Conservation (phyloP, 1,284 basidiomycete species). For the Fomes fomentarius region DNA sequence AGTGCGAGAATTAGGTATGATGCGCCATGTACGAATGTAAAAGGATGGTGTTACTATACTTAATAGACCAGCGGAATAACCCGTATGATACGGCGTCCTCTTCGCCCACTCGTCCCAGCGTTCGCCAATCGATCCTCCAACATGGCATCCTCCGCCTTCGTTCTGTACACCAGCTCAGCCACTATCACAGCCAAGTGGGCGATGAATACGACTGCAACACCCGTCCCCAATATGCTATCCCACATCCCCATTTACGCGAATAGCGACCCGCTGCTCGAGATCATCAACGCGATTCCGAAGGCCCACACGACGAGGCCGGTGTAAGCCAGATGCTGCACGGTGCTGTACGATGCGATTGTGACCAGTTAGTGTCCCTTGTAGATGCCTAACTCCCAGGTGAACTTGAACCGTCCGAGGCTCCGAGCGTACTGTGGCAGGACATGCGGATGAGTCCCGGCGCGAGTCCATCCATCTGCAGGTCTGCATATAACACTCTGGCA, state of each 20-base stretch:
- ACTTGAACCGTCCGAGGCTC: constrained; percentile 10
- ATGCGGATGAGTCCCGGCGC: constrained; percentile 8
- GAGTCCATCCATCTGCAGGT: constrained; percentile 3
- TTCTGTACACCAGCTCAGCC: constrained; percentile 2
- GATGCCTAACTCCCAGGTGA: constrained; percentile 14
- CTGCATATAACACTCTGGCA: no score
- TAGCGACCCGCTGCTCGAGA: constrained; percentile 2
- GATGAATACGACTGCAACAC: background rate
- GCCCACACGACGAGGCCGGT: constrained; percentile 1
- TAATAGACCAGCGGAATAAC: constrained; percentile 12
- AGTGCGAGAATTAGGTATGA: no score
- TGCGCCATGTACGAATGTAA: no score
- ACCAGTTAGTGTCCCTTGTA: constrained; percentile 13
- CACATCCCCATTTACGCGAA: constrained; percentile 1
- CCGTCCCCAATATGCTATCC: background rate
- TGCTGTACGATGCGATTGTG: constrained; percentile 17
- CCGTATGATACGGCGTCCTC: constrained; percentile 16
- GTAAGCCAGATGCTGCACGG: constrained; percentile 20
- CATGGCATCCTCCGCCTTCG: constrained; percentile 10
- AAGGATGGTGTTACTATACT: no score
- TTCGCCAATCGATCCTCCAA: constrained; percentile 10
- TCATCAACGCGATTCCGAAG: background rate
- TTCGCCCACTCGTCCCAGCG: constrained; percentile 22
- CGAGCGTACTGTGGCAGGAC: constrained; percentile 11
- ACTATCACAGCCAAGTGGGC: background rate